Conservation (phyloP, 352 stramenopile genomes). For the Pythium volutum region DNA sequence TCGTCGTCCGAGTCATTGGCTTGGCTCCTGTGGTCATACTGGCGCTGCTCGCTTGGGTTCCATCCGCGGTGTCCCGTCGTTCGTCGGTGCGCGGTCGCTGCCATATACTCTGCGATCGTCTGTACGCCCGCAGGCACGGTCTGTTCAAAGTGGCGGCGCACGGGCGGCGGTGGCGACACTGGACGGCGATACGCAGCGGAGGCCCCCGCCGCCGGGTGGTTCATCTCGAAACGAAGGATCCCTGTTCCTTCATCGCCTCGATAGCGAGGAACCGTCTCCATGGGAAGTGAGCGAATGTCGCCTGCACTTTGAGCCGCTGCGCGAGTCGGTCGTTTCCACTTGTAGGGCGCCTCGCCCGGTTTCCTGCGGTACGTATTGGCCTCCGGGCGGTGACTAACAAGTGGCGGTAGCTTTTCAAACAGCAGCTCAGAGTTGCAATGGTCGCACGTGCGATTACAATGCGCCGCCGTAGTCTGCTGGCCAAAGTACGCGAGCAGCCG, state of each 20-base stretch:
- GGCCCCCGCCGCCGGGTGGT: too few relatives aligned
- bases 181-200: too few relatives aligned
- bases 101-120: constrained; percentile 17
- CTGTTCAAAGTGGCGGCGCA: background rate
- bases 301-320: background rate
- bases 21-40: constrained; percentile 36
- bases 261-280: constrained; percentile 3
- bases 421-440: constrained; percentile 48
- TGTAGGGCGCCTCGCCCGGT: constrained; percentile 3
- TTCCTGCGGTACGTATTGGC: constrained; percentile 1
- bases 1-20: constrained; percentile 30
- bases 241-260: background rate
- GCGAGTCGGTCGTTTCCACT: background rate
- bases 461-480: constrained; percentile 36
- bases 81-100: constrained; percentile 1
- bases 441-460: constrained; percentile 51
- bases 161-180: background rate
- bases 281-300: background rate
- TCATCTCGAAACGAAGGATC: background rate
- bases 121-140: background rate
- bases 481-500: constrained; percentile 55
- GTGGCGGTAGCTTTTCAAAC: constrained; percentile 16
- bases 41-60: constrained; percentile 25
- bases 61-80: constrained; percentile 6
- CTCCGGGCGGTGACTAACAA: constrained; percentile 13